phyloP scores from a whole-genome alignment of 192 early-diverging fungal species.

The Umbelopsis sp. region DNA sequence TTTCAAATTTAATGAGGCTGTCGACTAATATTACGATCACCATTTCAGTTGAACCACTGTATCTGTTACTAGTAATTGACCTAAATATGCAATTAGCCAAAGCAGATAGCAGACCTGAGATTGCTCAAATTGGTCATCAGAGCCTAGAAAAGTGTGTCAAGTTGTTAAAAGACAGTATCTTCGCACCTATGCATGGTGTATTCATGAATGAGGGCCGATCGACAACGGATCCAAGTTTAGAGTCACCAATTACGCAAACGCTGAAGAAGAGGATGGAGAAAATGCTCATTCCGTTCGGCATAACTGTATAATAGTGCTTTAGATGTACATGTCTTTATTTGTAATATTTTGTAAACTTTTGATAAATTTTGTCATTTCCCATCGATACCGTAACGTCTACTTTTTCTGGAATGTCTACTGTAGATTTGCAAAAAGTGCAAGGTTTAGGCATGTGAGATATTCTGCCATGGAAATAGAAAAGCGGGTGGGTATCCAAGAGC shows the following conservation, averaged over 20 bases:
- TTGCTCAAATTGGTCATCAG: background rate
- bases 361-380: too few relatives aligned
- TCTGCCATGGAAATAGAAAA: too few relatives aligned
- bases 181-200: constrained; percentile 11
- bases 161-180: constrained; percentile 3
- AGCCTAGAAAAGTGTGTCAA: background rate
- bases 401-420: too few relatives aligned
- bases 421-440: background rate
- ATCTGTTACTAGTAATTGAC: background rate
- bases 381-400: too few relatives aligned
- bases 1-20: too few relatives aligned
- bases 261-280: constrained; percentile 9
- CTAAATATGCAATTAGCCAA: constrained; percentile 1
- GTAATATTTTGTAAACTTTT: constrained; percentile 14
- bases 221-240: background rate
- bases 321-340: constrained; percentile 20
- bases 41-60: background rate
- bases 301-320: constrained; percentile 9
- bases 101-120: background rate
- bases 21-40: background rate
- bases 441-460: too few relatives aligned
- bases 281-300: constrained; percentile 5
- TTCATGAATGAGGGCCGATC: background rate
- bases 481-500: background rate
- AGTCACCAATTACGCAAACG: background rate